Evolutionary conservation across 2,329 filamentous ascomycete species (phyloP), one percentile per base, ranked within the genome.

Genomic region (Septoria linicola): DNA sequence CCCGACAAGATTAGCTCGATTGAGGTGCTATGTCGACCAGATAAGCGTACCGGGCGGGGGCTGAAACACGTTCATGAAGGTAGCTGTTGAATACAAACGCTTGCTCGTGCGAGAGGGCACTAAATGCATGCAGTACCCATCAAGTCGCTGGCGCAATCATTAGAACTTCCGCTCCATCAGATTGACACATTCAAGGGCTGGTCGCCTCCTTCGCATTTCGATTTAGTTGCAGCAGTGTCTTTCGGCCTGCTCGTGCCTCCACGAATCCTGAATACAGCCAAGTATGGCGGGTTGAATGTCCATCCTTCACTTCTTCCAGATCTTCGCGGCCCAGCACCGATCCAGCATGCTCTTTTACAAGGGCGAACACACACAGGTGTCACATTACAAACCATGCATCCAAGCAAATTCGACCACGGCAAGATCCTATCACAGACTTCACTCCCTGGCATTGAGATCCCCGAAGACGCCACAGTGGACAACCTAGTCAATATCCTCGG

Each of bases 161-260:
- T 95, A 16, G 73, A 73, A 0, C 75, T 97, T 13, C 78, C 73
- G 3, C 74, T 92, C 31, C 85, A 96, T 68, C 80, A 88, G 63
- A 78, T 88, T 54, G 84, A 92, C 63, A 92, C 87, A 0, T 96
- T 97, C 69, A 88, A 80, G 4, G 80, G 80, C 31, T 97, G 91
- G 91, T 75, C 85, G 78, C 77, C 84, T 27, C 84, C 85, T 0
- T 64, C 66, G 36, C 65, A 74, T 2, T 46, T 73, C 13, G 90
- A 96, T 68, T 76, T 99, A 52, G 80, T 99, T 60, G 77, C 97
- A 39, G 91, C 91, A 41, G 93, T 97, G 3, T 97, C 93, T 0
- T 99, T 97, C 71, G 93, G 93, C 2, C 79, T 96, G 6, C 86
- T 96, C 55, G 84, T 99, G 1, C 93, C 93, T 0, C 78, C 80